Base-by-base conservation (phyloP, 1,284 basidiomycete species). In the Irpex sp. region DNA sequence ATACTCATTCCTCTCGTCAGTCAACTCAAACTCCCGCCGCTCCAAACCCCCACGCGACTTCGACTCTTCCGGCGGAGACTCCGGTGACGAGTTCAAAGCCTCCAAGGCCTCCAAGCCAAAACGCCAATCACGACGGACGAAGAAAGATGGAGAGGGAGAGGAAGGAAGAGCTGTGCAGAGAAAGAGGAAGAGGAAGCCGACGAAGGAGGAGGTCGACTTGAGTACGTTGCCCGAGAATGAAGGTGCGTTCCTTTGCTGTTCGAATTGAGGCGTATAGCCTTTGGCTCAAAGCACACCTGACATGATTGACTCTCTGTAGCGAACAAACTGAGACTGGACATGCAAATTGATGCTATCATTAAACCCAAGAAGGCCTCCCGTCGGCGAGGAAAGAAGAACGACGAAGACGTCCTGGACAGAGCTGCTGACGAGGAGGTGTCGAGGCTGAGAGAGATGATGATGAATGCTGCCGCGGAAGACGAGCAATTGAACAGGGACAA, bases 391-490 rank as follows among this genome's bases (percentile, higher is more conserved):
- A 87, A 88, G 74, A 93, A 93, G 75, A 91, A 90, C 73, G 83
- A 91, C 61, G 92, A 94, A 11, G 92, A 86, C 65, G 81, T 82
- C 1, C 75, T 98, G 21, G 97, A 99, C 71, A 83, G 87, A 47
- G 91, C 93, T 69, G 94, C 95, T 15, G 97, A 99, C 73, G 94
- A 96, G 67, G 90, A 97, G 70, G 94, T 98, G 26, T 89, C 91
- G 0, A 81, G 90, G 5, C 81, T 99, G 21, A 84, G 93, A 17
- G 89, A 93, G 64, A 81, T 87, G 40, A 99, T 99, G 97, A 82
- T 93, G 55, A 78, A 80, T 6, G 97, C 97, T 1, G 96, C 93
- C 0, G 89, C 92, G 17, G 88, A 91, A 64, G 97, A 99, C 72
- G 85, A 89, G 55, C 85, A 88, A 59, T 86, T 93, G 4, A 97